Evolutionary conservation across 352 stramenopile species (phyloP), one percentile per base, ranked within the genome.

Genomic region (Globisporangium echinulatum): DNA sequence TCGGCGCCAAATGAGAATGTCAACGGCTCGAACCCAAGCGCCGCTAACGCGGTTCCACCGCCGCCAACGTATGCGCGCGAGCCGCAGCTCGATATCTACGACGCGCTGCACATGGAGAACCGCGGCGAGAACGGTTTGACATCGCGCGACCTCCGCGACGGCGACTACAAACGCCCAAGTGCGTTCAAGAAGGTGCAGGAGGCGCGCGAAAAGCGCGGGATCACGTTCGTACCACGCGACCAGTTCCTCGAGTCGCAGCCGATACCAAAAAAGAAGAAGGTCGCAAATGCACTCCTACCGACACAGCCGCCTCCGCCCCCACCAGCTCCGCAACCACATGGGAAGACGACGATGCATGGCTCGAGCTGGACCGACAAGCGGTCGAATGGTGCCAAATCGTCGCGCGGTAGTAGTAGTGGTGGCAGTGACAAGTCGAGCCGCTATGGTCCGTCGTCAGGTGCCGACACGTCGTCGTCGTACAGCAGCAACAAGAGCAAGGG

Each of bases 1-100:
- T 36, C 49, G 5, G 48, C 54, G 11, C 48, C 53, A 42, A 56
- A 61, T 37, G 53, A 57, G 38, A 59, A 58, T 37, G 43, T 54
- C 1, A 19, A 58, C 39, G 40, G 3, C 25, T 14, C 37, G 33
- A 69, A 63, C n/a, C 56, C 49, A 6, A 71, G 58, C 1, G 7
- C 40, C 11, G 1, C 40, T 2, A 44, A 8, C 1, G 11, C 40
- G 3, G 40, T 44, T 14, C 25, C 25, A 33, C 25, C 25, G 40
- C 19, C 7, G 7, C 36, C 59, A 2, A 14, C 19, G 48, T 86
- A 70, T 51, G 70, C 46, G 46, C 71, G 61, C 48, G 71, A 84
- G 14, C 72, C 62, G 50, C 77, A 87, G 61, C 71, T 87, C 17
- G 78, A 73, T 71, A 70, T 87, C 61, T 83, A 84, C 66, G 72